These are phyloP conservation scores for Dioscorea alata DNA, from an alignment of 106 monocot genomes.

Conservation along the genomic window DNA sequence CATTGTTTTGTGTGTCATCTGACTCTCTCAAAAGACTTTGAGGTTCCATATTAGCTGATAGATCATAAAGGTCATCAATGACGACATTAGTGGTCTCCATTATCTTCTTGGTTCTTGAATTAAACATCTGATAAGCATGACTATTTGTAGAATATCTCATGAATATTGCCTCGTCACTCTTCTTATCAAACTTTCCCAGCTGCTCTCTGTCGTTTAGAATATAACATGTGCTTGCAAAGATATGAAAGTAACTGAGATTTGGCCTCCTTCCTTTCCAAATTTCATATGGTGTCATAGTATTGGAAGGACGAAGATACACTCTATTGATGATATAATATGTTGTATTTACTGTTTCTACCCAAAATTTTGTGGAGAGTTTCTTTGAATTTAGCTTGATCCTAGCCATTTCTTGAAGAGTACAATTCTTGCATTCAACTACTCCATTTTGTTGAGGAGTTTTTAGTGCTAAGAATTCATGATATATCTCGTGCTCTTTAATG, in stretches of 20 bases:
- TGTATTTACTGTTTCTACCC: neutral
- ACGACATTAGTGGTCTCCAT: neutral
- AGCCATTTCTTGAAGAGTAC: neutral
- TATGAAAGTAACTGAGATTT: no score
- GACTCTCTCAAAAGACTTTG: neutral
- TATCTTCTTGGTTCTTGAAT: neutral
- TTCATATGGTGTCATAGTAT: neutral
- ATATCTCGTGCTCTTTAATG: no score
- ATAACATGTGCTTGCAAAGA: no score
- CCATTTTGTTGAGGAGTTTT: neutral
- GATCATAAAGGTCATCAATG: neutral
- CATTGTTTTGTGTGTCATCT: neutral
- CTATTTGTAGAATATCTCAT: no score
- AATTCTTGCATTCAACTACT: neutral
- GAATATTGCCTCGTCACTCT: no score
- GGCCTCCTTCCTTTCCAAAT: neutral
- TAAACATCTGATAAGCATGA: neutral
- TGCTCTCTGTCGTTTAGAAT: no score
- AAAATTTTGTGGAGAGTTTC: neutral
- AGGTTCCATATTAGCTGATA: neutral
- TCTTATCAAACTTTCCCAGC: no score
- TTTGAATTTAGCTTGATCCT: neutral
- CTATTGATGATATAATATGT: neutral
- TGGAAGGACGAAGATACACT: neutral
- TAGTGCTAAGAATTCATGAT: neutral